These are phyloP conservation scores for Leishmania guyanensis DNA, from an alignment of 208 protist genomes.

Conservation along the genomic window DNA sequence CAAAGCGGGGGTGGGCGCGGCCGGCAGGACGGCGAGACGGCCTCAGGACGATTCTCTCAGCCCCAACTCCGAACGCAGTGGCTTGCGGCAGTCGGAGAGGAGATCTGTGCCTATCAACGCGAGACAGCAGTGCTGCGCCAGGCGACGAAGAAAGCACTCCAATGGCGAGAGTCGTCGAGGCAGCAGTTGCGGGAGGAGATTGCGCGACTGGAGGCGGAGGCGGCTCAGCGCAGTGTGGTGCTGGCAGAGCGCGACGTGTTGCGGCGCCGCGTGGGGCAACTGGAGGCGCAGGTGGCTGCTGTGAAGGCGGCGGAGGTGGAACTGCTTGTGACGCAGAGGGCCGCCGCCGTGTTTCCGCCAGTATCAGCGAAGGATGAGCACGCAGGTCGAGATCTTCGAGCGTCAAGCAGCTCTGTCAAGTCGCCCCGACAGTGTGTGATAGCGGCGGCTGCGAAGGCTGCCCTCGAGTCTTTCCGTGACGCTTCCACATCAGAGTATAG, in stretches of 20 bases:
- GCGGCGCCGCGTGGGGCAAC: slow-evolving; percentile 19
- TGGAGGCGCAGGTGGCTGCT: slow-evolving; percentile 24
- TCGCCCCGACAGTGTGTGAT: neutral
- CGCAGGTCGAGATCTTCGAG: neutral
- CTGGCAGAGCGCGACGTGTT: slow-evolving; percentile 25
- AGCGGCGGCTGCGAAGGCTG: neutral
- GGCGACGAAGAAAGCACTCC: slow-evolving; percentile 12
- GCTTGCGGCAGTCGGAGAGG: slow-evolving; percentile 3
- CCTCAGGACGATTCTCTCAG: neutral
- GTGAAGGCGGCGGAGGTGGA: slow-evolving; percentile 21
- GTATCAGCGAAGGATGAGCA: neutral
- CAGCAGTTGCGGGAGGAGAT: slow-evolving; percentile 21
- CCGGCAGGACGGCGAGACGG: too few relatives aligned
- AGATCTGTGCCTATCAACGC: slow-evolving; percentile 18
- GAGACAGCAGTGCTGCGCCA: slow-evolving; percentile 16
- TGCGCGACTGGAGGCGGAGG: slow-evolving; percentile 23
- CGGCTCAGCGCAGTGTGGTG: neutral
- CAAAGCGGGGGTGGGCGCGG: too few relatives aligned
- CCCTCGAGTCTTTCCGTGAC: neutral
- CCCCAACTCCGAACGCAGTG: slow-evolving; percentile 20
- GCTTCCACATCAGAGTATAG: neutral
- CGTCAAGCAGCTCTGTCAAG: neutral
- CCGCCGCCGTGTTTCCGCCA: neutral
- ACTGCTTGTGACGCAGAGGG: slow-evolving; percentile 5
- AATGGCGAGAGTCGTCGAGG: slow-evolving; percentile 16